These are phyloP conservation scores for Vaccinium macrocarpon DNA, from an alignment of 148 eudicot genomes.

Conservation along the genomic window DNA sequence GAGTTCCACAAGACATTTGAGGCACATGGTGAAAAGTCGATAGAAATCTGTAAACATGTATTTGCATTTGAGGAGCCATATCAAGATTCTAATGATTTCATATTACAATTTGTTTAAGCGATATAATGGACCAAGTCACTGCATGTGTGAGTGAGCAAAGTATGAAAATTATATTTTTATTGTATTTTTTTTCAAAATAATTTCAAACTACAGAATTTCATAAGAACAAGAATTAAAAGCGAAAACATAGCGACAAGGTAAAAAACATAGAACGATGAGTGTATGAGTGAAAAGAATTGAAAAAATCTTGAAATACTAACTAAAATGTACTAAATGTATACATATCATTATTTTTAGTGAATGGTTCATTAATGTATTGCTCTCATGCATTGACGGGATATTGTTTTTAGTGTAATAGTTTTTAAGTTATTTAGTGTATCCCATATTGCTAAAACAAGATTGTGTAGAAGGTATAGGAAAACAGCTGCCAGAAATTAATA, in stretches of 20 bases:
- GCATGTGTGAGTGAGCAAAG: not conserved
- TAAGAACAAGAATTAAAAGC: not conserved
- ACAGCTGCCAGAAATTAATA: not conserved
- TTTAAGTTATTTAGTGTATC: too few relatives aligned
- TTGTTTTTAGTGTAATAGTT: too few relatives aligned
- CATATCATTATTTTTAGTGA: too few relatives aligned
- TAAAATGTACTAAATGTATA: too few relatives aligned
- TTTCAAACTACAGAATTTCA: not conserved
- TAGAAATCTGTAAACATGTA: not conserved
- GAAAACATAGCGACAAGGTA: not conserved
- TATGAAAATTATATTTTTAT: not conserved
- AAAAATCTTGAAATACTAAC: too few relatives aligned
- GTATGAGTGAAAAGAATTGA: too few relatives aligned
- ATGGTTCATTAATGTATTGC: too few relatives aligned
- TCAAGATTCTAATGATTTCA: not conserved
- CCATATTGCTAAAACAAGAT: too few relatives aligned
- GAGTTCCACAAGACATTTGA: not conserved
- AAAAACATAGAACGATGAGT: too few relatives aligned
- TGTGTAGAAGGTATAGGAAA: too few relatives aligned
- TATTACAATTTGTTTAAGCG: not conserved
- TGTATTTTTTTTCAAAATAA: too few relatives aligned
- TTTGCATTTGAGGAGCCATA: not conserved
- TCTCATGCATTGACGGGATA: too few relatives aligned
- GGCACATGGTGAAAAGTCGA: not conserved
- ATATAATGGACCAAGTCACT: not conserved